A percentile compares a stretch with the other conserved stretches of the same genome.
phyloP scores from a whole-genome alignment of 352 stramenopile genomes.

The Pythium phragmitis region DNA sequence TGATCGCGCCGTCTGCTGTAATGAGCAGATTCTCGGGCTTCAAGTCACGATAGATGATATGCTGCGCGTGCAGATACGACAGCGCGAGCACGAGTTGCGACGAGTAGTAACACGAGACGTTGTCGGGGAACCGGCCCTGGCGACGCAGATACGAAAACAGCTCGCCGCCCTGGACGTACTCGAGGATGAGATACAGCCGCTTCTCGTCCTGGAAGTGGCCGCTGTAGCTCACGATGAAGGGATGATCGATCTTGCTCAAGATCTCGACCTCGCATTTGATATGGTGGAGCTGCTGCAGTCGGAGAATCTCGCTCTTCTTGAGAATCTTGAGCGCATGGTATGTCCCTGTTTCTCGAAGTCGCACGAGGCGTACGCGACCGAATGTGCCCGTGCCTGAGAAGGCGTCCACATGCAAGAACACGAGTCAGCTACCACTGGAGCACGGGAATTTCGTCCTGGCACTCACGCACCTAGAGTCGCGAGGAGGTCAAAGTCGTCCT shows the following conservation, averaged over 20 bases:
- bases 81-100: conserved; percentile 76
- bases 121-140: conserved; percentile 75
- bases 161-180: conserved; percentile 97
- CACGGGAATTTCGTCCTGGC: conserved; percentile 33
- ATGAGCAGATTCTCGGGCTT: conserved; percentile 95
- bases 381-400: conserved; percentile 94
- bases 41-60: conserved; percentile 93
- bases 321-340: conserved; percentile 96
- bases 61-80: conserved; percentile 92
- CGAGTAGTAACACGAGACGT: conserved; percentile 82
- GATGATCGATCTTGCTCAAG: conserved; percentile 95
- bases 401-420: neutral
- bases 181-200: conserved; percentile 98
- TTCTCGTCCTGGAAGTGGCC: conserved; percentile 94
- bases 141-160: conserved; percentile 90
- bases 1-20: conserved; percentile 85
- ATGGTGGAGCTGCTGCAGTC: conserved; percentile 91
- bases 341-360: conserved; percentile 77
- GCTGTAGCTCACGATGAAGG: conserved; percentile 96
- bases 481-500: conserved; percentile 78
- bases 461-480: conserved; percentile 67
- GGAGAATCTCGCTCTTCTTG: conserved; percentile 95
- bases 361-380: conserved; percentile 94
- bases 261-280: conserved; percentile 99
- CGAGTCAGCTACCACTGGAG: neutral